Conservation (phyloP, 2,329 filamentous ascomycete genomes). For the Rutstroemia sp. region DNA sequence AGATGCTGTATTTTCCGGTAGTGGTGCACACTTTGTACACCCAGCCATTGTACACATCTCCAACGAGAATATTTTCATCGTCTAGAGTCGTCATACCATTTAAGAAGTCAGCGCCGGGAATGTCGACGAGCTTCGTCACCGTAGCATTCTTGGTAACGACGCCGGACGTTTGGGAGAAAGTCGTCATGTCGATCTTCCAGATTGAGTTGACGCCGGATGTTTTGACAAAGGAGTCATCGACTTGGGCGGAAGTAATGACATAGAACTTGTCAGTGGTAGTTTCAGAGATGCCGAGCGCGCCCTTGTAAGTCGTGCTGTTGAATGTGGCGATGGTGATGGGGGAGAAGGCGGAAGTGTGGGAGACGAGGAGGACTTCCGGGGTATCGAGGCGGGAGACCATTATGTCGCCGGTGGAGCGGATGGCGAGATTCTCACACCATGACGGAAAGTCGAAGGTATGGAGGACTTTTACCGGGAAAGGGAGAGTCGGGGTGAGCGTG, state of each 20-base stretch:
- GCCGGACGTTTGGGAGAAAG: conserved; percentile 7
- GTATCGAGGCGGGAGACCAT: conserved; percentile 29
- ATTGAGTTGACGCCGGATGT: conserved; percentile 19
- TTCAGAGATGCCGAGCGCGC: conserved; percentile 32
- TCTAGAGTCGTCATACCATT: conserved; percentile 23
- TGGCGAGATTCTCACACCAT: conserved; percentile 31
- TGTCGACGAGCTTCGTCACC: conserved; percentile 10
- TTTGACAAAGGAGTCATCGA: conserved; percentile 22
- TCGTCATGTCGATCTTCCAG: conserved; percentile 21
- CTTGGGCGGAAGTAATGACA: conserved; percentile 22
- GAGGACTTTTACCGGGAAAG: conserved; percentile 9
- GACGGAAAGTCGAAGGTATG: conserved; percentile 9
- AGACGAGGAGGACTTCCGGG: conserved; percentile 30
- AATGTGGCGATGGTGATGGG: conserved; percentile 24
- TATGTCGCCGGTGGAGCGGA: conserved; percentile 32
- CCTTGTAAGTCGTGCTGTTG: conserved; percentile 24
- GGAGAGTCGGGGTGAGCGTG: not conserved
- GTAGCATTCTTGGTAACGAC: conserved; percentile 1
- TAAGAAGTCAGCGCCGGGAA: conserved; percentile 16
- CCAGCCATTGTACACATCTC: conserved; percentile 19
- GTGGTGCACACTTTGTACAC: conserved; percentile 21
- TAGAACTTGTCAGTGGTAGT: conserved; percentile 28
- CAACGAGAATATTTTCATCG: conserved; percentile 17
- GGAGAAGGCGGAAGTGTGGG: conserved; percentile 20
- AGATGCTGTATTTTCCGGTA: conserved; percentile 20